Conservation (phyloP, 441 rosid species). For the Mallotus repandus region DNA sequence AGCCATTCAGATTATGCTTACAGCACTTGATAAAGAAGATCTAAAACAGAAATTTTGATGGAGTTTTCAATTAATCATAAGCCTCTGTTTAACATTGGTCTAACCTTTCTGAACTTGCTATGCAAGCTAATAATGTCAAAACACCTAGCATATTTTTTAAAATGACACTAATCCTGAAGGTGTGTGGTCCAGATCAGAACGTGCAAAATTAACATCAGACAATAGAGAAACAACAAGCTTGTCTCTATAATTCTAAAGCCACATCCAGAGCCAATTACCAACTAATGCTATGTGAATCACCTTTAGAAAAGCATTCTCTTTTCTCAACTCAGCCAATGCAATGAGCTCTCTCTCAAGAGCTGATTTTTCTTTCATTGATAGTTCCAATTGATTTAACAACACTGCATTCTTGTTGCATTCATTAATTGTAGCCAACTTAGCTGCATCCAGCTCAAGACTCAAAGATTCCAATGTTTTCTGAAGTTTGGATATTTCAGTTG, state of each 20-base stretch:
- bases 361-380: slow-evolving; percentile 71
- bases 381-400: slow-evolving; percentile 77
- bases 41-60: not conserved
- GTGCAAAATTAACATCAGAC: not conserved
- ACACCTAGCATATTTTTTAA: too few relatives aligned
- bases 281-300: slow-evolving; percentile 36
- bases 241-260: not conserved
- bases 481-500: slow-evolving; percentile 72
- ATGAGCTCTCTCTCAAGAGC: slow-evolving; percentile 70
- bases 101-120: not conserved
- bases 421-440: slow-evolving; percentile 83
- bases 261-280: slow-evolving; percentile 9
- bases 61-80: not conserved
- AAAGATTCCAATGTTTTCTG: slow-evolving; percentile 67
- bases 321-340: slow-evolving; percentile 65
- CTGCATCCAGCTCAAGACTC: slow-evolving; percentile 88
- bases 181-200: not conserved
- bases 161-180: not conserved
- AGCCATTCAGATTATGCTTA: not conserved
- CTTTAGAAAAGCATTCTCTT: slow-evolving; percentile 70
- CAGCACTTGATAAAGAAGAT: not conserved
- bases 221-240: not conserved
- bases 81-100: not conserved
- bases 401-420: slow-evolving; percentile 88
- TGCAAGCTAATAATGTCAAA: not conserved